Percentiles rank a stretch among this genome's conserved stretches.
Evolutionary conservation across 148 eudicot genomes (phyloP).

Genomic region (Gaultheria prostrata): DNA sequence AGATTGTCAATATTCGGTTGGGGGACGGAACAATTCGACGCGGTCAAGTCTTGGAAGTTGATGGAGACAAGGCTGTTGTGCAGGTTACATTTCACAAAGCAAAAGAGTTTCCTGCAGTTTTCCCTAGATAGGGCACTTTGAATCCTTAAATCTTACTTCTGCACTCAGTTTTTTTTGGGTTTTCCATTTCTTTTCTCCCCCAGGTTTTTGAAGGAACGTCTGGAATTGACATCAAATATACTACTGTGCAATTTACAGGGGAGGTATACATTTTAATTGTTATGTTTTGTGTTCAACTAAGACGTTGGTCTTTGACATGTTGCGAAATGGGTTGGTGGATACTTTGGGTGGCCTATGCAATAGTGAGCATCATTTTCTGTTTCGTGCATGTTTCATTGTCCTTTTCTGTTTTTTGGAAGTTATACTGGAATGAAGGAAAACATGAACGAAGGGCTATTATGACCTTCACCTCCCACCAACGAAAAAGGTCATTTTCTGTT

Average conservation of each 20-base stretch:
- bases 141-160: neutral
- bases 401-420: neutral
- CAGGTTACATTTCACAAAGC: conserved; percentile 46
- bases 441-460: neutral
- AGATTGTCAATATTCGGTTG: conserved; percentile 89
- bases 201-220: conserved; percentile 99
- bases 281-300: neutral
- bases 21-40: conserved; percentile 96
- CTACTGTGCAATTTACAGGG: conserved; percentile 96
- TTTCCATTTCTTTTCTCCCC: conserved; percentile 11
- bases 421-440: neutral
- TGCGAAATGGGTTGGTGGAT: neutral
- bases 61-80: conserved; percentile 98
- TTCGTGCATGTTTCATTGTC: neutral
- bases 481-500: neutral
- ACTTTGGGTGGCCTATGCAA: neutral
- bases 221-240: conserved; percentile 96
- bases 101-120: neutral
- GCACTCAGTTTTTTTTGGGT: neutral
- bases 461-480: neutral
- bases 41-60: conserved; percentile 98
- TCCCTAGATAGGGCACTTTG: neutral
- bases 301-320: neutral
- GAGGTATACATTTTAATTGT: conserved; percentile 49
- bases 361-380: too few species aligned